Evolutionary conservation across 257 asterid species (phyloP).

Genomic region (Scutellaria baicalensis): DNA sequence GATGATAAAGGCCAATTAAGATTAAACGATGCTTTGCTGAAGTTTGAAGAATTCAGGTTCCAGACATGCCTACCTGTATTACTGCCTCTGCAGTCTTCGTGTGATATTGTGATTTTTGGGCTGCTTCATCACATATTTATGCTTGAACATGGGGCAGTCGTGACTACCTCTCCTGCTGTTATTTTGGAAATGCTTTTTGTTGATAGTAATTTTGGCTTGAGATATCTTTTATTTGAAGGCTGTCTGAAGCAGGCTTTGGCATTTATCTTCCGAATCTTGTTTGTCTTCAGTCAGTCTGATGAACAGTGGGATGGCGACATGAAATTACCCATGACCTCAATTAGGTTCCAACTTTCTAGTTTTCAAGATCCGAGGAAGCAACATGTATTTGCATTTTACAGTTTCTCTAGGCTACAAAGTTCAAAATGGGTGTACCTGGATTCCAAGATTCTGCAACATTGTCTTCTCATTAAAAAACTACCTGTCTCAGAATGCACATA

Average conservation of each 20-base stretch:
- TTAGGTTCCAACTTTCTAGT: constrained; percentile 57
- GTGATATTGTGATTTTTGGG: constrained; percentile 27
- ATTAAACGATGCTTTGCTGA: constrained; percentile 29
- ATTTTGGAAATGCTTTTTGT: constrained; percentile 76
- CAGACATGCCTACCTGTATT: constrained; percentile 37
- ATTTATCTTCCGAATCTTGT: constrained; percentile 53
- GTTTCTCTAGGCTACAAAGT: constrained; percentile 51
- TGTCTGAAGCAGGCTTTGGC: constrained; percentile 62
- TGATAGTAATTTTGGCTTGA: constrained; percentile 74
- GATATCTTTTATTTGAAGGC: constrained; percentile 63
- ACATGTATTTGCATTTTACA: constrained; percentile 55
- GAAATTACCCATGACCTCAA: constrained; percentile 76
- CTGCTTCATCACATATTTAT: constrained; percentile 42
- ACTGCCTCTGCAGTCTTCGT: constrained; percentile 22
- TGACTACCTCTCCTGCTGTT: constrained; percentile 67
- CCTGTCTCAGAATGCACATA: constrained; percentile 76
- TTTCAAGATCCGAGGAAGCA: constrained; percentile 47
- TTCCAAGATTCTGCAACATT: constrained; percentile 53
- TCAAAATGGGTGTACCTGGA: constrained; percentile 70
- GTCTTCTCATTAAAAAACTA: constrained; percentile 48
- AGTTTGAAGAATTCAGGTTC: constrained; percentile 33
- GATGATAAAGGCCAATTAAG: constrained; percentile 41
- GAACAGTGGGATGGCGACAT: constrained; percentile 36
- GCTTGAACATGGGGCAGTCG: constrained; percentile 57
- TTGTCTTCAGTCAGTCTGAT: constrained; percentile 46